Percentiles rank a stretch among this genome's conserved stretches.
Conservation (phyloP, 768 basidiomycete genomes). For the Rhodotorula taiwanensis region DNA sequence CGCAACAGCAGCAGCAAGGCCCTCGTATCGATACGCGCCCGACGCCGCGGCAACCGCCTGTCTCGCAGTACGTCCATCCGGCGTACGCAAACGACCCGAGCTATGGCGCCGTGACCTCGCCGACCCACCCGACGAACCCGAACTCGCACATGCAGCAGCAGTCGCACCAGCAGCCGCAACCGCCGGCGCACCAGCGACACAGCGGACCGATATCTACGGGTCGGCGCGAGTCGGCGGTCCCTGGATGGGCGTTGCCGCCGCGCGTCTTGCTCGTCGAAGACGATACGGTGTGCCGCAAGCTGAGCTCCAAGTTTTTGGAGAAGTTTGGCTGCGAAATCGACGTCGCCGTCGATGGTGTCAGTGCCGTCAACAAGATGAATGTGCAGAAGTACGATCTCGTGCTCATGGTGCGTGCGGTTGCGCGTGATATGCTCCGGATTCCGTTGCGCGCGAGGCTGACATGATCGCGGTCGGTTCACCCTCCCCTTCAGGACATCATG, state of each 20-base stretch:
- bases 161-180: slow-evolving; percentile 4
- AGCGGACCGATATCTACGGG: slow-evolving; percentile 51
- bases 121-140: background rate
- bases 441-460: background rate
- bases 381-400: slow-evolving; percentile 91
- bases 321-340: slow-evolving; percentile 93
- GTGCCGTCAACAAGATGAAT: slow-evolving; percentile 94
- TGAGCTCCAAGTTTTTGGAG: slow-evolving; percentile 87
- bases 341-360: slow-evolving; percentile 85
- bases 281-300: slow-evolving; percentile 78
- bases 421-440: no score
- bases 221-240: slow-evolving; percentile 70
- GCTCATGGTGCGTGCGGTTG: slow-evolving; percentile 63
- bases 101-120: background rate
- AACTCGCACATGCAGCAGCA: background rate
- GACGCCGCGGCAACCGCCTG: slow-evolving; percentile 44
- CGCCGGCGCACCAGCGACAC: background rate
- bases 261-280: slow-evolving; percentile 90
- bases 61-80: slow-evolving; percentile 38
- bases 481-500: slow-evolving; percentile 70
- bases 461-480: slow-evolving; percentile 1
- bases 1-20: background rate
- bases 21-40: no score
- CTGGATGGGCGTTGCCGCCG: slow-evolving; percentile 85
- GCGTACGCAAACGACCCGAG: background rate